A percentile compares a stretch with the other conserved stretches of the same genome.
phyloP scores from a whole-genome alignment of 2,329 filamentous ascomycete genomes.

The Claviceps purpurea region DNA sequence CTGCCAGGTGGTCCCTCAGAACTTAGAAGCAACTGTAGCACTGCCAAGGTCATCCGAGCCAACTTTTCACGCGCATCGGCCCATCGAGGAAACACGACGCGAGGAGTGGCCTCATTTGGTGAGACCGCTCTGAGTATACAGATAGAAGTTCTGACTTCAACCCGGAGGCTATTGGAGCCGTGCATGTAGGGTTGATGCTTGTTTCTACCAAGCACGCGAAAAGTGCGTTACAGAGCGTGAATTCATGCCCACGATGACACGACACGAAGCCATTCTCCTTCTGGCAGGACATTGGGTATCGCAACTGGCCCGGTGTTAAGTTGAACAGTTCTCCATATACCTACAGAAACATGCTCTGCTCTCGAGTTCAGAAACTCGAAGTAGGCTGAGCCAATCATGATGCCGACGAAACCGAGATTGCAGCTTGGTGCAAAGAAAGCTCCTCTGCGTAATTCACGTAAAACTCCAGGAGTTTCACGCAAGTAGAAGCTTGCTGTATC shows the following conservation, averaged over 20 bases:
- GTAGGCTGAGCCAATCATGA: too few relatives aligned
- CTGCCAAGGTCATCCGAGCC: neutral
- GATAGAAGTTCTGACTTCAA: neutral
- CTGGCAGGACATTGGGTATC: neutral
- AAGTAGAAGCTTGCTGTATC: neutral
- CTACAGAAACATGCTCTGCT: too few relatives aligned
- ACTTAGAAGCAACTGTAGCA: neutral
- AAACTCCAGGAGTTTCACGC: too few relatives aligned
- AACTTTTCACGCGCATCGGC: neutral
- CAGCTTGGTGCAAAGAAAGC: too few relatives aligned
- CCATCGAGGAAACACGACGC: neutral
- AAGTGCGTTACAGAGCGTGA: too few relatives aligned
- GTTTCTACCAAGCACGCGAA: neutral
- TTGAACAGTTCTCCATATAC: too few relatives aligned
- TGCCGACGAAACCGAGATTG: too few relatives aligned
- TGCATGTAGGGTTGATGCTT: neutral
- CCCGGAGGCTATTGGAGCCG: neutral
- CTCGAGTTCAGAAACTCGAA: too few relatives aligned
- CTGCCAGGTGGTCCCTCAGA: neutral
- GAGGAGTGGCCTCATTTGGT: neutral
- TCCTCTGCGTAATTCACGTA: too few relatives aligned
- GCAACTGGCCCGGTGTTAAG: neutral
- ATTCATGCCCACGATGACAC: too few relatives aligned
- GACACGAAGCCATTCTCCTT: neutral
- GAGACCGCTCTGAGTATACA: too few relatives aligned